Base-by-base conservation (phyloP, 2,329 filamentous ascomycete genomes). In the Fusarium compactum region DNA sequence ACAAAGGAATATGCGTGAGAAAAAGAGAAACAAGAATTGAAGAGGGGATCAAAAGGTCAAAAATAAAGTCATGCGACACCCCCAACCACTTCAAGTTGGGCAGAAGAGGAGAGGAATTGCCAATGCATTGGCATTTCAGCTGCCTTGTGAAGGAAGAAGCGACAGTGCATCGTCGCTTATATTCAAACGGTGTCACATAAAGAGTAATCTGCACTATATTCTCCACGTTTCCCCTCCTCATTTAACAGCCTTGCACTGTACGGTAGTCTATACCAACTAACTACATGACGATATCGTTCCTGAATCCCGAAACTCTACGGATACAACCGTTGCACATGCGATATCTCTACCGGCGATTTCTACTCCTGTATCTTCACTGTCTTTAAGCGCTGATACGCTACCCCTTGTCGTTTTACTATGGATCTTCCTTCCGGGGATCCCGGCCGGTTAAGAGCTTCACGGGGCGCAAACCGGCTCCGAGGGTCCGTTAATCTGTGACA, bases 31-130 rank as follows among this genome's bases (percentile, higher is more conserved):
- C 50, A 16, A 50, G 44, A 45, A 27, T 54, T 45, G 45, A 51
- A 38, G 34, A 70, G 56, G 22, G 62, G 57, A 53, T 41, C 30
- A 30, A 44, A 45, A 30, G 57, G 41, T 41, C 30, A 30, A 44
- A 29, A 30, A 24, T 16, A 46, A 69, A 60, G 67, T 70, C 68
- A 70, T 70, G 68, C 68, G 68, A 70, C 67, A 55, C 50, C 30
- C 43, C 46, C 54, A 64, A 51, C 62, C 61, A 53, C 48, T 58
- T 34, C 24, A 41, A 30, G 22, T 66, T 14, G 44, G 55, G 47
- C 32, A 30, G 47, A 51, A 16, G 43, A 29, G 25, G 45, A 29
- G 18, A 27, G 18, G 6, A 16, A 38, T 38, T 38, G 34, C 18
- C 34, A 38, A 38, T 38, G 24, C 24, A n/a, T 14, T 27, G 32